Percentiles rank a stretch among this genome's conserved stretches.
phyloP scores from a whole-genome alignment of 768 basidiomycete genomes.

The Hortiboletus campestris region DNA sequence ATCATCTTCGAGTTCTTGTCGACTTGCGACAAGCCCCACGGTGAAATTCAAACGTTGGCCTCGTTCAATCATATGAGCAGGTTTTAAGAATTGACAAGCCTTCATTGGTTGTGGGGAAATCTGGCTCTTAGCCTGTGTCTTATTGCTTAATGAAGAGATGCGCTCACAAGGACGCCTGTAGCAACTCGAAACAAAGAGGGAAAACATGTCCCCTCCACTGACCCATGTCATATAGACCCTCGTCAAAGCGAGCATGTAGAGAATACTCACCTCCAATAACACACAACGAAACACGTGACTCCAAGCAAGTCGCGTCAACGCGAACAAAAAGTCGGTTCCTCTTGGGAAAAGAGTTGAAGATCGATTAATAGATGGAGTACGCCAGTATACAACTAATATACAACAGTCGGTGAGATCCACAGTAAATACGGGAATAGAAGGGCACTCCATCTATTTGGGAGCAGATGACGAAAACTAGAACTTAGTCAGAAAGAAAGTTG shows the following conservation, averaged over 20 bases:
- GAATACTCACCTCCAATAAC: too few relatives aligned
- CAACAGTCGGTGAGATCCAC: constrained; percentile 21
- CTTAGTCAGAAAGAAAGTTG: not conserved
- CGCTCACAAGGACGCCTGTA: too few relatives aligned
- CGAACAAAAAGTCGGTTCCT: too few relatives aligned
- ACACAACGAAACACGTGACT: too few relatives aligned
- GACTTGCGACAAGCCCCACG: not conserved
- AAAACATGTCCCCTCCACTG: too few relatives aligned
- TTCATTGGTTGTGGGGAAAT: not conserved
- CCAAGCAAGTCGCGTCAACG: too few relatives aligned
- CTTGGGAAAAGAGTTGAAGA: not conserved
- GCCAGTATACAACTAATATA: constrained; percentile 34
- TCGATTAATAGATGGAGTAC: constrained; percentile 31
- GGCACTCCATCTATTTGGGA: constrained; percentile 35
- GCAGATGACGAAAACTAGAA: constrained; percentile 44
- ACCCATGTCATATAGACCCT: too few relatives aligned
- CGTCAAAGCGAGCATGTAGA: too few relatives aligned
- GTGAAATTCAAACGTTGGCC: not conserved
- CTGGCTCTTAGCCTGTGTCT: not conserved
- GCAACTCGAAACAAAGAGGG: too few relatives aligned
- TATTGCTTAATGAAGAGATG: too few relatives aligned
- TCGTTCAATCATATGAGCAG: not conserved
- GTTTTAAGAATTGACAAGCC: not conserved
- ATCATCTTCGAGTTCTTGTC: not conserved
- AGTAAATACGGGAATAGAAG: constrained; percentile 19